Base-by-base conservation (phyloP, 192 early-diverging fungal genomes). In the Coemansia sp. region DNA sequence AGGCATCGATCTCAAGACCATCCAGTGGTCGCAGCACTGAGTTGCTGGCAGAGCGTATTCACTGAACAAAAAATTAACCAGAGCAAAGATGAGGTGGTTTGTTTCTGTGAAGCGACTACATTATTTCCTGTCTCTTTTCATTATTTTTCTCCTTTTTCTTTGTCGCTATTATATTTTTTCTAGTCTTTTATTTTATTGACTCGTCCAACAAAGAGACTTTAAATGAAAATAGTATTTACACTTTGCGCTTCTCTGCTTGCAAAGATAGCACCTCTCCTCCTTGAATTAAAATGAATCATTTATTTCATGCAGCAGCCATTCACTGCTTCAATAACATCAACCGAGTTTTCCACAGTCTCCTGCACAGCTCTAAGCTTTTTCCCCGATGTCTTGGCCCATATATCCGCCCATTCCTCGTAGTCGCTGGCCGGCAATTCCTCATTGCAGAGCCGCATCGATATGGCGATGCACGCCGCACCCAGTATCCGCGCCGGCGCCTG, bases 21-120 rank as follows among this genome's bases (percentile, higher is more conserved):
- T 95, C 62, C 85, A 95, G 83, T 95, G 93, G 93, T 81, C 86
- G 60, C 91, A 93, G 69, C 92, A 95, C 73, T 95, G 64, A 19
- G n/a, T 8, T 39, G 28, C 14, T 28, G 27, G 27, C 53, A 55
- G 27, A 27, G 5, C 9, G 53, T 16, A 10, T 55, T 13, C 14
- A 18, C 20, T 9, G 18, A 50, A 50, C 9, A 8, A 20, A 23
- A 23, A 50, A 23, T 14, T 22, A 50, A 50, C n/a, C n/a, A n/a
- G 48, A 50, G 16, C 48, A 4, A 19, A 50, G 11, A 35, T 35
- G 11, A 9, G 11, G 7, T 35, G 34, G 34, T 0, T 35, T 35
- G 11, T 35, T 35, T 1, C 7, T 35, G 34, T 1, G n/a, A n/a
- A n/a, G n/a, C n/a, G n/a, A n/a, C n/a, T n/a, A n/a, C n/a, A n/a